A percentile compares a stretch with the other conserved stretches of the same genome.
Conservation (phyloP, 352 stramenopile genomes). For the Peronospora farinosa region DNA sequence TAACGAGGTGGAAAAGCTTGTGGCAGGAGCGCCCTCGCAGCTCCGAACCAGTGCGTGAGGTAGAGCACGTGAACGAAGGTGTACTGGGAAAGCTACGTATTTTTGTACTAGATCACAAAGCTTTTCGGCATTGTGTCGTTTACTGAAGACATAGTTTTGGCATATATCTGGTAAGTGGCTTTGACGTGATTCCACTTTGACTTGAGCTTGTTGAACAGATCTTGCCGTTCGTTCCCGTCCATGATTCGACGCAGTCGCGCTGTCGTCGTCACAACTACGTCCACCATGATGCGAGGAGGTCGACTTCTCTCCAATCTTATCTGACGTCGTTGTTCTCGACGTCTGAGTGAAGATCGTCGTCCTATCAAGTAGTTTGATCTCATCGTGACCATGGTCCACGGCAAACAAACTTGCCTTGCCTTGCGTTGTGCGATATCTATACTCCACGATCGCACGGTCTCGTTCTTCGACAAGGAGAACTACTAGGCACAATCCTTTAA, state of each 20-base stretch:
- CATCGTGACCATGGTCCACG: too few species aligned
- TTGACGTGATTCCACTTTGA: conserved; percentile 93
- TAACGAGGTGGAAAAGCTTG: conserved; percentile 59
- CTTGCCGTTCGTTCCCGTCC: conserved; percentile 76
- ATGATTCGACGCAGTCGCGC: conserved; percentile 24
- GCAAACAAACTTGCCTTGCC: too few species aligned
- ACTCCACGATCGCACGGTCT: too few species aligned
- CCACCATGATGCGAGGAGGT: too few species aligned
- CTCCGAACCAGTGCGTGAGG: conserved; percentile 11
- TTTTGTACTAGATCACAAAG: conserved; percentile 8
- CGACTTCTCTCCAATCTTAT: too few species aligned
- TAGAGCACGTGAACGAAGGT: neutral
- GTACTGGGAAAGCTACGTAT: conserved; percentile 10
- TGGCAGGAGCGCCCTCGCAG: conserved; percentile 5
- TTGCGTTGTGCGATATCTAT: too few species aligned
- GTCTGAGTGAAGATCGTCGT: too few species aligned
- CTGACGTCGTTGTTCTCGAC: too few species aligned
- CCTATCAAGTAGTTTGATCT: too few species aligned
- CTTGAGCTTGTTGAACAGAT: conserved; percentile 88
- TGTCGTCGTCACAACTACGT: too few species aligned
- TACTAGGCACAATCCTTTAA: neutral
- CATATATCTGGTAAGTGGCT: conserved; percentile 91
- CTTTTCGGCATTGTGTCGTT: conserved; percentile 54
- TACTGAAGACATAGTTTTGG: conserved; percentile 86
- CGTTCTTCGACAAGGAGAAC: conserved; percentile 10